A percentile compares a stretch with the other conserved stretches of the same genome.
Evolutionary conservation across 2,329 filamentous ascomycete species (phyloP).

Genomic region (Westerdykella sp.): DNA sequence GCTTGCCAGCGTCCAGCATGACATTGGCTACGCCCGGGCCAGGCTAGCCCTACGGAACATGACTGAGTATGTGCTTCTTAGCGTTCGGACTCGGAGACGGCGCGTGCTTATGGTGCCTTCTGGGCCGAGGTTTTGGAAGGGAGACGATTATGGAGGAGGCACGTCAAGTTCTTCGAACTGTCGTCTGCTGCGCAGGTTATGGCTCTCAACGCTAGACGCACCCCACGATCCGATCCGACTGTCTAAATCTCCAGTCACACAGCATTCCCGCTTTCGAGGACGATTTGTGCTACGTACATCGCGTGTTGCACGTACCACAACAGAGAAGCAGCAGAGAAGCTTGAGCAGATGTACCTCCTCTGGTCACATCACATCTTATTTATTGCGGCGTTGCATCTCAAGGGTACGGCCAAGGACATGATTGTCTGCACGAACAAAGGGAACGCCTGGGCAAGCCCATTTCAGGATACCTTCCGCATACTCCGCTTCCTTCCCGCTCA

Average conservation of each 20-base stretch:
- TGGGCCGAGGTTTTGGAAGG: not conserved
- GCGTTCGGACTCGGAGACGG: not conserved
- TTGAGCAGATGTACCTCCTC: not conserved
- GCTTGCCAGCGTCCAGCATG: not conserved
- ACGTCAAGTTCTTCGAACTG: not conserved
- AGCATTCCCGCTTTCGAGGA: too few relatives aligned
- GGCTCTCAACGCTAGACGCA: too few relatives aligned
- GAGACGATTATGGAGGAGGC: not conserved
- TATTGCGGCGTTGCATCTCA: not conserved
- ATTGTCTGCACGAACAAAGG: not conserved
- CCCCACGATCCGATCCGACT: too few relatives aligned
- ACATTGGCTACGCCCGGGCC: not conserved
- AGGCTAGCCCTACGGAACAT: constrained; percentile 1
- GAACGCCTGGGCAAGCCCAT: constrained; percentile 1
- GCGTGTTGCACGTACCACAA: not conserved
- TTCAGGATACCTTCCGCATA: constrained; percentile 11
- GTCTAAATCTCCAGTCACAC: too few relatives aligned
- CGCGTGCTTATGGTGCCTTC: not conserved
- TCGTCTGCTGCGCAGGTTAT: too few relatives aligned
- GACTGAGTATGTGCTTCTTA: not conserved
- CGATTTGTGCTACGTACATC: too few relatives aligned
- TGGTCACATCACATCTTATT: not conserved
- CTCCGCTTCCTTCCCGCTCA: constrained; percentile 16
- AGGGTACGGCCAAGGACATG: too few relatives aligned
- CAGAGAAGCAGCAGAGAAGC: not conserved